Base-by-base conservation (phyloP, 331 rosid genomes). In the Acacia pycnantha region DNA sequence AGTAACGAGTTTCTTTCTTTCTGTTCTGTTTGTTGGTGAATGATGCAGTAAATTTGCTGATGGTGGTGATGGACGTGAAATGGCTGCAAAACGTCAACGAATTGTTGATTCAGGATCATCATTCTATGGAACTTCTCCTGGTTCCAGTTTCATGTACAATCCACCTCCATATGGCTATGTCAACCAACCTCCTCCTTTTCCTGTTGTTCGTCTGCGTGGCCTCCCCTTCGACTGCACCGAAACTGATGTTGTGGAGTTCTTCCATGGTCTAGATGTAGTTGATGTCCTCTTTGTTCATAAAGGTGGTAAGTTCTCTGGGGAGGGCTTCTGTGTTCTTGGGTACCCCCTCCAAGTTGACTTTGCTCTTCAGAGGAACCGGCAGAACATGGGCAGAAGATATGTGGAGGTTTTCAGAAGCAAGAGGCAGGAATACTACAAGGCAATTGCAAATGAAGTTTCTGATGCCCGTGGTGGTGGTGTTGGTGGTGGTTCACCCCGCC, bases 361-460 rank as follows among this genome's bases (percentile, higher is more conserved):
- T 76, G 93, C 95, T 37, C 93, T 91, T 73, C 90, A 88, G 51
- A 89, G 87, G 73, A 91, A 91, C 65, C 85, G 92, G 79, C 90
- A 91, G 81, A 91, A 90, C 81, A 85, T 91, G 89, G 96, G 93
- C 27, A 85, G 92, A 86, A 88, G 96, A 85, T 91, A 91, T 54
- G 92, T 91, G 27, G 96, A 91, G 86, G 89, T 91, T 72, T 91
- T 86, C 86, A 83, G 93, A 85, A 91, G 93, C 71, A 91, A 88
- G 87, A 88, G 96, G 80, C 96, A 91, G 82, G 96, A 91, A 76
- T 91, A 91, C 85, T 91, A 91, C 74, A 91, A 87, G 87, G 95
- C 93, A 11, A 84, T 91, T 75, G 93, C 93, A 3, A 77, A 84
- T 72, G 93, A 91, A 69, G 91, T 89, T 61, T 81, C 83, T 0